These are phyloP conservation scores for Cryptococcus sp. DNA, from an alignment of 1,284 basidiomycete species.

Conservation along the genomic window DNA sequence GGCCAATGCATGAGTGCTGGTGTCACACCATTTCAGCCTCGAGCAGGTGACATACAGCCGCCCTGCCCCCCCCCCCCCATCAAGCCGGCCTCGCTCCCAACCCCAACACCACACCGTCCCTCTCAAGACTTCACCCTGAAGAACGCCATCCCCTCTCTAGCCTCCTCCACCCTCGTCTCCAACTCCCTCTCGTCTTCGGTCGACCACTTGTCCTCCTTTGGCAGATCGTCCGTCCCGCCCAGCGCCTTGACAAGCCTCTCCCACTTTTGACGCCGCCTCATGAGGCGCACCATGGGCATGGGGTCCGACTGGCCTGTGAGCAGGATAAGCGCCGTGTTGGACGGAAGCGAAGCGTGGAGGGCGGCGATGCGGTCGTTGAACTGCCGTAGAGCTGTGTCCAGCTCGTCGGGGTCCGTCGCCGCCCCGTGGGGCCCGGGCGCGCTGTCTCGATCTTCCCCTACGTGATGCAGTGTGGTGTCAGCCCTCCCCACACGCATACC, in stretches of 20 bases:
- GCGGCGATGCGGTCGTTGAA: constrained; percentile 62
- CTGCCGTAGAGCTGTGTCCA: constrained; percentile 30
- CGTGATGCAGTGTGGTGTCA: neutral
- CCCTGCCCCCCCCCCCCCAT: no score
- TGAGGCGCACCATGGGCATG: constrained; percentile 66
- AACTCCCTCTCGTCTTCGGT: constrained; percentile 68
- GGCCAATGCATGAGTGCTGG: no score
- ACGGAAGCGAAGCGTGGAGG: constrained; percentile 66
- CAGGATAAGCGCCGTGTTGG: constrained; percentile 73
- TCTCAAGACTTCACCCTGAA: constrained; percentile 56
- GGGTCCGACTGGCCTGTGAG: constrained; percentile 86
- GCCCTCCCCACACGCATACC: no score
- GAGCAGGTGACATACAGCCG: no score
- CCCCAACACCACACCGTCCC: no score
- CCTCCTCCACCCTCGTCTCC: constrained; percentile 71
- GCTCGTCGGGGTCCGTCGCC: constrained; percentile 11
- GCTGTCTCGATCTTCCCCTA: constrained; percentile 8
- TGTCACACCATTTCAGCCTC: no score
- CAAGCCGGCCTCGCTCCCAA: no score
- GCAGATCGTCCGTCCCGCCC: constrained; percentile 49
- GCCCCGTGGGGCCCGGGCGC: constrained; percentile 15
- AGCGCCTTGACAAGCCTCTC: constrained; percentile 62
- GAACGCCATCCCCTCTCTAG: constrained; percentile 76
- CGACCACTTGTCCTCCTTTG: constrained; percentile 62
- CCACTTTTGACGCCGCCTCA: constrained; percentile 65